Percentiles rank a stretch among this genome's conserved stretches.
Conservation (phyloP, 2,329 filamentous ascomycete species). For the Cladosporium sp. region DNA sequence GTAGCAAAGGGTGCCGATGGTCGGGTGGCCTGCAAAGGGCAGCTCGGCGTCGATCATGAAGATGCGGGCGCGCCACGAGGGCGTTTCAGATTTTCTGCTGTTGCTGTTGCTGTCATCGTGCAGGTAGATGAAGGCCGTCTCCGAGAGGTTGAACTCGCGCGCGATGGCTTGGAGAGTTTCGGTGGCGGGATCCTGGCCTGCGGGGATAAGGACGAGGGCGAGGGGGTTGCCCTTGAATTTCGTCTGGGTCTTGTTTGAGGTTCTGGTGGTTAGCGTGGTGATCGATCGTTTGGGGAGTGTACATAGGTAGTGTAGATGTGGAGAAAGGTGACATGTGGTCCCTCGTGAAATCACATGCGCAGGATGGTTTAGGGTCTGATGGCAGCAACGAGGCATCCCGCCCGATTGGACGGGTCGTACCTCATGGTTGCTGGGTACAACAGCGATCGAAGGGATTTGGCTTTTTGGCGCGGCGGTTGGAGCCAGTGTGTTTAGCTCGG, state of each 20-base stretch:
- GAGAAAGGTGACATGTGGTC: background rate
- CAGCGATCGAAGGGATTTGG: background rate
- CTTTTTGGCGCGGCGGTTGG: background rate
- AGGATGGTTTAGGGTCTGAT: background rate
- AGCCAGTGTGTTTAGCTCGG: background rate
- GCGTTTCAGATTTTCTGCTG: conserved; percentile 17
- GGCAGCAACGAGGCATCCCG: background rate
- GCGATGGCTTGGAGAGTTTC: conserved; percentile 56
- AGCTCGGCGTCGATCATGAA: conserved; percentile 54
- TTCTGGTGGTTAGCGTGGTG: background rate
- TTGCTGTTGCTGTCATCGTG: background rate
- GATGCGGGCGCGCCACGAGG: conserved; percentile 53
- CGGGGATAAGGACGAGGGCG: conserved; percentile 54
- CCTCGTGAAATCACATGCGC: background rate
- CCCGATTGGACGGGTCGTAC: background rate
- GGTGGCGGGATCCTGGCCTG: conserved; percentile 40
- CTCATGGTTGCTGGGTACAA: background rate
- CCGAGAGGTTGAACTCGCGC: conserved; percentile 59
- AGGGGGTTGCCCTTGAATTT: conserved; percentile 56
- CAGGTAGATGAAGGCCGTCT: conserved; percentile 57
- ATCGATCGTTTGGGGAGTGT: too few relatives aligned
- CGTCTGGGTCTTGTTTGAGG: conserved; percentile 32
- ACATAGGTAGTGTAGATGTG: too few relatives aligned
- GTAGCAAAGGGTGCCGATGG: conserved; percentile 57
- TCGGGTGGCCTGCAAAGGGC: conserved; percentile 59